These are phyloP conservation scores for Lipomyces sp. DNA, from an alignment of 805 yeast species.

Conservation along the genomic window DNA sequence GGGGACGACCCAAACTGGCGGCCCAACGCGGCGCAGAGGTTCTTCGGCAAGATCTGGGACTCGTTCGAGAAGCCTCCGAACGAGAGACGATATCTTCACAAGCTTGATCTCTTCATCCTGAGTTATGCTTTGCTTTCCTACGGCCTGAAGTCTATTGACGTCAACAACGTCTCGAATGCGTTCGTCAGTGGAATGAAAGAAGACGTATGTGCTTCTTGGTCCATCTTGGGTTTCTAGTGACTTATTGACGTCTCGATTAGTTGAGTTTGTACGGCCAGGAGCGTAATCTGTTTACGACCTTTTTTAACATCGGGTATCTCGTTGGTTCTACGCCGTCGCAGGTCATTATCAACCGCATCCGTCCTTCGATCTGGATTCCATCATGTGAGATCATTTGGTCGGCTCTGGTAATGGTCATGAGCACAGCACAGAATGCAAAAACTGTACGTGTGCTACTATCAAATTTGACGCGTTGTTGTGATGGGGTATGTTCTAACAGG, in stretches of 20 bases:
- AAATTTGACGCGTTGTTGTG: too few relatives aligned
- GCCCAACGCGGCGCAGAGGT: too few relatives aligned
- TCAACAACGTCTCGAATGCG: constrained; percentile 50
- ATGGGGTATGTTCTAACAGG: too few relatives aligned
- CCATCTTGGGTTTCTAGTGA: too few relatives aligned
- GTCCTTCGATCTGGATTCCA: constrained; percentile 36
- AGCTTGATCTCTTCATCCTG: constrained; percentile 10
- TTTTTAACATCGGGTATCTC: constrained; percentile 41
- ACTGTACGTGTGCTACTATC: constrained; percentile 42
- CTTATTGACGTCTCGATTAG: background rate
- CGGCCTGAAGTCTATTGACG: background rate
- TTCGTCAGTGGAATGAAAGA: constrained; percentile 63
- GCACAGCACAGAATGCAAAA: constrained; percentile 30
- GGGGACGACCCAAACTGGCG: too few relatives aligned
- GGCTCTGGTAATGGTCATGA: constrained; percentile 48
- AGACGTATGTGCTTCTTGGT: constrained; percentile 43
- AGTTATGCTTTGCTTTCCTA: background rate
- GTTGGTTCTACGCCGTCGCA: constrained; percentile 47
- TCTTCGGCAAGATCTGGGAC: constrained; percentile 9
- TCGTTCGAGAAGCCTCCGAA: constrained; percentile 2
- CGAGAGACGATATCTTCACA: background rate
- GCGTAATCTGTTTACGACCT: constrained; percentile 20
- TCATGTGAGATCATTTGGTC: constrained; percentile 47
- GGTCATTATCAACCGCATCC: constrained; percentile 35
- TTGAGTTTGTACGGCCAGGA: constrained; percentile 35